Evolutionary conservation across 2,329 filamentous ascomycete species (phyloP), one percentile per base, ranked within the genome.

Genomic region (Clarireedia sp.): DNA sequence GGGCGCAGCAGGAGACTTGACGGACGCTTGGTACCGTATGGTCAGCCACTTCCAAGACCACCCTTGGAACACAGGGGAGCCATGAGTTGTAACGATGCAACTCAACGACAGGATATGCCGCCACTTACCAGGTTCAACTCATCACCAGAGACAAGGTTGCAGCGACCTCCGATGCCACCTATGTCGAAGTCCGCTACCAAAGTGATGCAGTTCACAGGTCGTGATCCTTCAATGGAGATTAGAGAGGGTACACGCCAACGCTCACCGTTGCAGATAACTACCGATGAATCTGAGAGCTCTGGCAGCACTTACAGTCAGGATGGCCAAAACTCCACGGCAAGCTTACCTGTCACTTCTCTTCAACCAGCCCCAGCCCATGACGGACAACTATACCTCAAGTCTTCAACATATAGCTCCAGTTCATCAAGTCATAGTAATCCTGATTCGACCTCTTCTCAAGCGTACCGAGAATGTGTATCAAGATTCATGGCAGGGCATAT

Each of bases 121-220:
- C 37, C 8, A 33, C 17, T 54, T 7, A 24, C 7, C 14, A 45
- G 52, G 21, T 36, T n/a, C 12, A 6, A 51, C 23, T 55, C 52
- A 33, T 50, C 37, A 19, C 52, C 52, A 5, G 46, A 56, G 6
- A 29, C 44, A 36, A 48, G 44, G 16, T 50, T 50, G 19, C 40
- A 38, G 24, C 16, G 29, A 19, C 23, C 50, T 29, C 48, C 46
- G 2, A 41, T 36, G 7, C 47, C 55, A 16, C 56, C 54, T 5
- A 54, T 60, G 45, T 58, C 58, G 2, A 59, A 55, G 29, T 62
- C 59, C 8, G 56, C 58, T 12, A 50, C 57, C 9, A 64, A 64
- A 38, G 60, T 63, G 8, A 52, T 58, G 41, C 60, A 64, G 41
- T 49, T 62, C 19, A 64, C 62, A 2, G 60, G 60, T 3, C 59